Evolutionary conservation across 1,284 basidiomycete species (phyloP), one percentile per base, ranked within the genome.

Genomic region (Cryptococcus maquisensis): DNA sequence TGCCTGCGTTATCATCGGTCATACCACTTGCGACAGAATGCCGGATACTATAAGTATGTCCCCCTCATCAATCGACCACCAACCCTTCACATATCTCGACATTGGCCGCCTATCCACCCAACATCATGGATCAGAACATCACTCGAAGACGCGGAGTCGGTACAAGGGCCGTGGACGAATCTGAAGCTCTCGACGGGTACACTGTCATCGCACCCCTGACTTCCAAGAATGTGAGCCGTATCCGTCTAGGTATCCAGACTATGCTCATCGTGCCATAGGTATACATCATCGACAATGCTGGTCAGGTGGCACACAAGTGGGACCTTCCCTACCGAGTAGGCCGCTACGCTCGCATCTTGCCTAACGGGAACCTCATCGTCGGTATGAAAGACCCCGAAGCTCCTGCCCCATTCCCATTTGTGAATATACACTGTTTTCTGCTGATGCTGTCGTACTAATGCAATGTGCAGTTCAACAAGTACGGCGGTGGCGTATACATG

Each of bases 341-440:
- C 16, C 54, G 60, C 21, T 57, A 61, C 35, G 60, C 60, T 24
- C 46, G 49, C 16, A 48, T 61, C 15, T 37, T 61, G 41, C 54
- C 60, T 13, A 61, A 61, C 39, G 60, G 60, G 9, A 61, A 61
- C 39, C 49, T 61, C 37, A 44, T 55, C 5, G 60, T 61, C 3
- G 60, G 56, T 4, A 61, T 61, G 60, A 61, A 61, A 40, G 60
- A 61, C 49, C 57, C 60, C 13, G 54, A 59, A 15, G 60, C 57
- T 9, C 49, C 54, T 26, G 60, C 60, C 37, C 60, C 60, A 4
- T 61, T 61, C 49, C 54, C 45, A 4, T 61, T 61, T 46, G 60
- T 61, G 44, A 49, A 54, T 59, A 2, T 18, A 10, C 8, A 45
- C 1, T 37, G 28, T 21, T 36, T 2, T 28, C 28, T 26, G 12